Evolutionary conservation across 108 stramenopile species (phyloP).

Genomic region (Tribonema minus): DNA sequence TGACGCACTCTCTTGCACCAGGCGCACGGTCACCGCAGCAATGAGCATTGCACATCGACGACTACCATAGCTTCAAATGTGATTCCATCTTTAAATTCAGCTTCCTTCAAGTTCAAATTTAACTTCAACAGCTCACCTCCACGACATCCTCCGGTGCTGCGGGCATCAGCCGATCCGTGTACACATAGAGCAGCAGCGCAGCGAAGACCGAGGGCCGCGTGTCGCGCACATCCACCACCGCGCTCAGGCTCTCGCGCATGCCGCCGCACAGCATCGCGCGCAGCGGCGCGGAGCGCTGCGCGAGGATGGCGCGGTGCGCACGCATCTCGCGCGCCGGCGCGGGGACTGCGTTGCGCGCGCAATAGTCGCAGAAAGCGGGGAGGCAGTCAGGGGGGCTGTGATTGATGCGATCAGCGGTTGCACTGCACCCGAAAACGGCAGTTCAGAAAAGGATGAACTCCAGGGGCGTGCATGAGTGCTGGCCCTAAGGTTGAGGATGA

Average conservation of each 20-base stretch:
- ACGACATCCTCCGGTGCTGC: conserved; percentile 7
- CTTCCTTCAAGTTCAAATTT: background rate
- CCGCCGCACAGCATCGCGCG: conserved; percentile 36
- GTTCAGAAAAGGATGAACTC: too few relatives aligned
- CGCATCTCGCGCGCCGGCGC: too few relatives aligned
- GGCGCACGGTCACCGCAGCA: background rate
- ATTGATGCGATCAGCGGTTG: too few relatives aligned
- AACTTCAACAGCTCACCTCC: background rate
- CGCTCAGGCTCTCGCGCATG: conserved; percentile 20
- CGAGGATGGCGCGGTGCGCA: conserved; percentile 12
- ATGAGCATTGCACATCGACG: background rate
- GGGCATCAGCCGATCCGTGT: conserved; percentile 28
- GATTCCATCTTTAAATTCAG: background rate
- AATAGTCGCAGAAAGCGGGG: too few relatives aligned
- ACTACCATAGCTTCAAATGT: background rate
- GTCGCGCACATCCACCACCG: conserved; percentile 9
- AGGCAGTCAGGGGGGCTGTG: too few relatives aligned
- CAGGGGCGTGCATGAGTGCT: too few relatives aligned
- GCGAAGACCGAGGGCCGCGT: conserved; percentile 21
- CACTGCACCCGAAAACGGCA: too few relatives aligned
- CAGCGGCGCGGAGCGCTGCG: conserved; percentile 20
- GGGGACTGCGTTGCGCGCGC: too few relatives aligned
- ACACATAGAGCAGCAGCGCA: conserved; percentile 30
- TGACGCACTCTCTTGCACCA: background rate
- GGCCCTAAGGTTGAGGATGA: too few relatives aligned